phyloP scores from a whole-genome alignment of 1,284 basidiomycete genomes.

The Tilletia horrida region DNA sequence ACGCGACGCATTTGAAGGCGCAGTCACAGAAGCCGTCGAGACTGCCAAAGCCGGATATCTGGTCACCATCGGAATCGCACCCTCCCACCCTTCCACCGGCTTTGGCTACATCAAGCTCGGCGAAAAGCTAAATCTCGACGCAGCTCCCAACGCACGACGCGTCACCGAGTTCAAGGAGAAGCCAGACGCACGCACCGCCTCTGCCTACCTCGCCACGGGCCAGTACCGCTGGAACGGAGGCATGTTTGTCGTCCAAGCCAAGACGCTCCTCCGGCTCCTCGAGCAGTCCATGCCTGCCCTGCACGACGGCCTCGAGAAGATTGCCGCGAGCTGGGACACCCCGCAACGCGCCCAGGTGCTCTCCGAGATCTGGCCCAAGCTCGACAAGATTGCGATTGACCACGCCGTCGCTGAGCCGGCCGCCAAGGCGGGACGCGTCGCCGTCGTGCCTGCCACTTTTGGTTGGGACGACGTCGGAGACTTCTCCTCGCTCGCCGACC shows the following conservation, averaged over 20 bases:
- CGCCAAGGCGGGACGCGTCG: constrained; percentile 49
- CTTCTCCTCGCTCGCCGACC: constrained; percentile 49
- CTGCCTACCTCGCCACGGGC: constrained; percentile 51
- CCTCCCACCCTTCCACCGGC: constrained; percentile 52
- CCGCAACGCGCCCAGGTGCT: constrained; percentile 27
- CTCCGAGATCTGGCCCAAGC: constrained; percentile 44
- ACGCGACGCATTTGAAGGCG: constrained; percentile 51
- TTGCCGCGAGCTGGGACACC: constrained; percentile 47
- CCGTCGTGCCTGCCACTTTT: constrained; percentile 53
- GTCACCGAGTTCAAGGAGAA: constrained; percentile 55
- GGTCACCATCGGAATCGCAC: constrained; percentile 55
- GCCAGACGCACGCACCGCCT: constrained; percentile 53
- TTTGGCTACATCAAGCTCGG: constrained; percentile 56
- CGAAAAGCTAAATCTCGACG: constrained; percentile 32
- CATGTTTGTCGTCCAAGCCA: constrained; percentile 55
- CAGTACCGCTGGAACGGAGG: constrained; percentile 55
- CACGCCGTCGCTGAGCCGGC: constrained; percentile 55
- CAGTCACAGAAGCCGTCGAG: constrained; percentile 52
- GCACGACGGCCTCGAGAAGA: constrained; percentile 43
- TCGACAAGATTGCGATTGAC: constrained; percentile 55
- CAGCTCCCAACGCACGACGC: constrained; percentile 49
- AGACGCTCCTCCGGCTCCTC: constrained; percentile 43
- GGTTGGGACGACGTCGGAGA: constrained; percentile 56
- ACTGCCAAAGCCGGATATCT: constrained; percentile 51
- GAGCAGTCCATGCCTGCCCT: constrained; percentile 46